Conservation (phyloP, 1,139 yeast species). For the Taphrina betulina region DNA sequence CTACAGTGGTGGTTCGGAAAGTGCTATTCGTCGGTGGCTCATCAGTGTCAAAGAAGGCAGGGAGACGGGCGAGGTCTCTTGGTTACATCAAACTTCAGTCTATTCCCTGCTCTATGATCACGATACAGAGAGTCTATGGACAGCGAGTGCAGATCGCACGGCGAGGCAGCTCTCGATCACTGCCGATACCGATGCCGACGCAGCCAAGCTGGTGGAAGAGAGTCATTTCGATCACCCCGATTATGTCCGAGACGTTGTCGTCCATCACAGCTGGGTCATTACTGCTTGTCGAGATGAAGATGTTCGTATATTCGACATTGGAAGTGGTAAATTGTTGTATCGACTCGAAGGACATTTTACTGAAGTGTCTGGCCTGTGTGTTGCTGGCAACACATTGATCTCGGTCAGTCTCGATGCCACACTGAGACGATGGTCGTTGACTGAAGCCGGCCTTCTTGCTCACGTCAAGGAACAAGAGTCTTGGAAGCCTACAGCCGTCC, state of each 20-base stretch:
- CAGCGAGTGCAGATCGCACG: constrained; percentile 31
- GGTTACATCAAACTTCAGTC: constrained; percentile 29
- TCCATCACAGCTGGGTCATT: constrained; percentile 6
- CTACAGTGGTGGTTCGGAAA: constrained; percentile 26
- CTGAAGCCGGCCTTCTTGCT: constrained; percentile 3
- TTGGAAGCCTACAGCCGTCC: constrained; percentile 5
- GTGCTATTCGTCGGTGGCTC: constrained; percentile 22
- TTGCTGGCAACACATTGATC: constrained; percentile 11
- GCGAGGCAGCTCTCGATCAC: constrained; percentile 9
- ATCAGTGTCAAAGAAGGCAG: constrained; percentile 7
- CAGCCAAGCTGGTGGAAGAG: constrained; percentile 4
- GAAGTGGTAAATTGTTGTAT: constrained; percentile 17
- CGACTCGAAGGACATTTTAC: constrained; percentile 28
- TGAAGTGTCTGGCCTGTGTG: constrained; percentile 18
- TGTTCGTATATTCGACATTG: constrained; percentile 29
- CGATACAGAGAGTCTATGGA: constrained; percentile 17
- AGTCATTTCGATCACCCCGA: constrained; percentile 30
- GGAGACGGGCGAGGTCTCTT: constrained; percentile 16
- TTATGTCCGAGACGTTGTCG: constrained; percentile 26
- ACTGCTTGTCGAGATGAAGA: constrained; percentile 34
- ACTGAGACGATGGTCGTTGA: constrained; percentile 25
- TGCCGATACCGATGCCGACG: background rate
- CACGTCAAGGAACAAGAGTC: constrained; percentile 22
- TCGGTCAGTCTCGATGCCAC: constrained; percentile 25
- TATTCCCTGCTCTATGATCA: constrained; percentile 15